Evolutionary conservation across 2,329 filamentous ascomycete genomes (phyloP).

Genomic region (Kalmusia sp.): DNA sequence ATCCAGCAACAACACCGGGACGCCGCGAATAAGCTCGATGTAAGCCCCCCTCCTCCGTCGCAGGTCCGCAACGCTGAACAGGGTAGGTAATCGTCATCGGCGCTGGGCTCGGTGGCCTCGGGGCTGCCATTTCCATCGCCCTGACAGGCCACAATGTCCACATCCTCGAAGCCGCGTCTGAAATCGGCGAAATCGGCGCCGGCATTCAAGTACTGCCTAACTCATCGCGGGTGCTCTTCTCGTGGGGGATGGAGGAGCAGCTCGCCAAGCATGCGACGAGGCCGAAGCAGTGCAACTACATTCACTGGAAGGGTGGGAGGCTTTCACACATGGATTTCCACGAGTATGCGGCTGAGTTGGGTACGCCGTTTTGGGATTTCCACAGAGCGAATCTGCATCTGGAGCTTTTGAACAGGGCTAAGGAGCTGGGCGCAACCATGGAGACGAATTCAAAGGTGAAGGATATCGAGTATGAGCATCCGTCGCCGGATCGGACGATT

Average conservation of each 20-base stretch:
- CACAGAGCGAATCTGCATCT: conserved; percentile 61
- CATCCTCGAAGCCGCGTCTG: conserved; percentile 56
- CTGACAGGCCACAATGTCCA: conserved; percentile 57
- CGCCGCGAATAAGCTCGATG: conserved; percentile 33
- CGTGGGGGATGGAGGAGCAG: conserved; percentile 56
- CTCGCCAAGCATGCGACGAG: conserved; percentile 53
- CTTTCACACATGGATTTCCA: conserved; percentile 59
- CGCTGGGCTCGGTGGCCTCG: conserved; percentile 64
- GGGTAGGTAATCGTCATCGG: conserved; percentile 58
- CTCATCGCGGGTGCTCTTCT: conserved; percentile 54
- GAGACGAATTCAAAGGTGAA: conserved; percentile 54
- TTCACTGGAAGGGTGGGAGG: conserved; percentile 60
- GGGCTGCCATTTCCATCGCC: conserved; percentile 56
- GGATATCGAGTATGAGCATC: conserved; percentile 45
- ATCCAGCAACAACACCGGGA: conserved; percentile 36
- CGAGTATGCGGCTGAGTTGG: conserved; percentile 43
- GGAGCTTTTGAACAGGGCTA: conserved; percentile 55
- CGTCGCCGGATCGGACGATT: conserved; percentile 28
- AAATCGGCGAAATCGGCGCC: conserved; percentile 59
- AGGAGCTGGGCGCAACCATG: conserved; percentile 57
- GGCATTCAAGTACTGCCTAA: conserved; percentile 61
- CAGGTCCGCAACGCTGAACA: not conserved
- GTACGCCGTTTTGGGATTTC: conserved; percentile 61
- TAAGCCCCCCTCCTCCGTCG: conserved; percentile 11
- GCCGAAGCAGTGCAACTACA: conserved; percentile 55